Conservation (phyloP, 1,284 basidiomycete species). For the Cryptococcus jaspeensis region DNA sequence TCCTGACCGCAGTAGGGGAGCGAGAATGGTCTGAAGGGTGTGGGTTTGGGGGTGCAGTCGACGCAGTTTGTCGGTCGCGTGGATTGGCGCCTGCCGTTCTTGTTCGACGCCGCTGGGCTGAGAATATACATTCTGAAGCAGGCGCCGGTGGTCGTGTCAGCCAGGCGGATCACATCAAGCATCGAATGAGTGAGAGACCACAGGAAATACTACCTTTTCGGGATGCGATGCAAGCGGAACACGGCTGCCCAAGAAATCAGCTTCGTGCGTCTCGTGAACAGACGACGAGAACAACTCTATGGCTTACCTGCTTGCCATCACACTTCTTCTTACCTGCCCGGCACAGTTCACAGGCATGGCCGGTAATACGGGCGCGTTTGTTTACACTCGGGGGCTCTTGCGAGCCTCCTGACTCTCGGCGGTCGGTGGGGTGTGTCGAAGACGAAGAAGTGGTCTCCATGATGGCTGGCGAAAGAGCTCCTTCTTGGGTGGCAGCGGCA, state of each 20-base stretch:
- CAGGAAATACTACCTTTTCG: background rate
- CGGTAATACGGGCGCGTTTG: background rate
- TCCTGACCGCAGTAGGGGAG: too few species aligned
- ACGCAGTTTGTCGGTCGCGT: too few species aligned
- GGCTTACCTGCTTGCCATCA: background rate
- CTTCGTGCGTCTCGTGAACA: background rate
- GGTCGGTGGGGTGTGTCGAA: background rate
- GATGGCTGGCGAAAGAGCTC: background rate
- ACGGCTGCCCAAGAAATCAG: background rate
- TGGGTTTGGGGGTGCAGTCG: too few species aligned
- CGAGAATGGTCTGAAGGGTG: too few species aligned
- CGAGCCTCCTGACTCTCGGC: too few species aligned
- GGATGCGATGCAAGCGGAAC: background rate
- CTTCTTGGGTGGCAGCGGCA: background rate
- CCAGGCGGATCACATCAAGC: too few species aligned
- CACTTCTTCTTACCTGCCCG: slow-evolving; percentile 4
- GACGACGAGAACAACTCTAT: background rate
- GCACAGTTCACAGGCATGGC: slow-evolving; percentile 2
- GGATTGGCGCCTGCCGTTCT: too few species aligned
- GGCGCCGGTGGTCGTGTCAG: too few species aligned
- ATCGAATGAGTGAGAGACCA: too few species aligned
- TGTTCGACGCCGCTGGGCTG: background rate
- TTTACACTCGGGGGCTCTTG: background rate
- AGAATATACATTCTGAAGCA: background rate
- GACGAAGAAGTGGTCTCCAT: background rate